Conservation (phyloP, 2,329 filamentous ascomycete species). For the Leptographium lundbergii region DNA sequence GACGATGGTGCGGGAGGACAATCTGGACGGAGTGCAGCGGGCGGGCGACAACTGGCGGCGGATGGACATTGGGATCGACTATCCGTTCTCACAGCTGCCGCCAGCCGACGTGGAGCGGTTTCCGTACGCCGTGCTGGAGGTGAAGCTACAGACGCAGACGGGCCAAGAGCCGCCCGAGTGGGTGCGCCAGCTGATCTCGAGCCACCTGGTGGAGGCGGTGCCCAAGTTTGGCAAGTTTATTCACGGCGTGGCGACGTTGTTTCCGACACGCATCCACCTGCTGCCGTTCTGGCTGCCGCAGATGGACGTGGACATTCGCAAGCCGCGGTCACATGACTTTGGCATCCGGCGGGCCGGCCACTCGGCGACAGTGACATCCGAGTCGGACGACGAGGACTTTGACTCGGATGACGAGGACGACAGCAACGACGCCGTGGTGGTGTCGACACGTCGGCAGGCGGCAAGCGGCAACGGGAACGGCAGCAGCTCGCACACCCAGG, state of each 20-base stretch:
- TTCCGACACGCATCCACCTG: slow-evolving; percentile 76
- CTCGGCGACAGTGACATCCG: slow-evolving; percentile 64
- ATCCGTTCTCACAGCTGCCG: slow-evolving; percentile 80
- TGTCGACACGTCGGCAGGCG: slow-evolving; percentile 19
- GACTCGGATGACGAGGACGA: slow-evolving; percentile 53
- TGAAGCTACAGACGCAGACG: slow-evolving; percentile 92
- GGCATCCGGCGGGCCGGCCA: slow-evolving; percentile 75
- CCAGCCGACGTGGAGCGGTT: slow-evolving; percentile 79
- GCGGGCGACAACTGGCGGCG: slow-evolving; percentile 87
- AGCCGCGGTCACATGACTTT: slow-evolving; percentile 77
- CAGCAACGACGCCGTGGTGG: slow-evolving; percentile 41
- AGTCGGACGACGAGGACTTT: slow-evolving; percentile 49
- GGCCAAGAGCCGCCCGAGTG: slow-evolving; percentile 93
- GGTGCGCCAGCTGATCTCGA: slow-evolving; percentile 86
- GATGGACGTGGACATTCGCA: slow-evolving; percentile 96
- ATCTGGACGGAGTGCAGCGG: slow-evolving; percentile 66
- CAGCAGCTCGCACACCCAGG: slow-evolving; percentile 4
- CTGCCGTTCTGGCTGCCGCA: slow-evolving; percentile 97
- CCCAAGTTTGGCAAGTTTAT: slow-evolving; percentile 99
- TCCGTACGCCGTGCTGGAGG: slow-evolving; percentile 90
- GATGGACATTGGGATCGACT: slow-evolving; percentile 96
- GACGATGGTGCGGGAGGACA: slow-evolving; percentile 91
- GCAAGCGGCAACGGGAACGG: slow-evolving; percentile 9
- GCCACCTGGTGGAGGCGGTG: slow-evolving; percentile 94
- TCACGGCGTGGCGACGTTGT: slow-evolving; percentile 79